Percentiles rank a stretch among this genome's conserved stretches.
phyloP scores from a whole-genome alignment of 1,284 basidiomycete species.

The Rhodotorula sp. region DNA sequence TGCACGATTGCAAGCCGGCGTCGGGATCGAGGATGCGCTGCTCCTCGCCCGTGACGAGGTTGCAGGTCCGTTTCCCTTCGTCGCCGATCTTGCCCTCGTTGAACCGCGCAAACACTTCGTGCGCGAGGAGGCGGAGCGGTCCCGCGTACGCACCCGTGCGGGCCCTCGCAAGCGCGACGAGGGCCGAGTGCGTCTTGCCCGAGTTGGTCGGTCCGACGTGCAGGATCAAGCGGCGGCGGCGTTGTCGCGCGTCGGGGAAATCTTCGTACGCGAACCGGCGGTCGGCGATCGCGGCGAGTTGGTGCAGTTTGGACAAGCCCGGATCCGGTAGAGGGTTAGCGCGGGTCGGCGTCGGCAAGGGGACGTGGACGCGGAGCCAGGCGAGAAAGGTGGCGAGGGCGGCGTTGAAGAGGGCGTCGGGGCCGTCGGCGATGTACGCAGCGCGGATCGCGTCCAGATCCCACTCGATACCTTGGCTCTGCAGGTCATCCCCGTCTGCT shows the following conservation, averaged over 20 bases:
- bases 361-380: slow-evolving; percentile 8
- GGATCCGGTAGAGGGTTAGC: neutral
- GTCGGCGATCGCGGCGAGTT: slow-evolving; percentile 50
- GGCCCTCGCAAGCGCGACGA: slow-evolving; percentile 79
- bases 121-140: slow-evolving; percentile 85
- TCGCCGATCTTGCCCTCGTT: slow-evolving; percentile 77
- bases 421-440: slow-evolving; percentile 18
- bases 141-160: slow-evolving; percentile 79
- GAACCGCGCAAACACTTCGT: slow-evolving; percentile 90
- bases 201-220: slow-evolving; percentile 98
- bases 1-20: slow-evolving; percentile 70
- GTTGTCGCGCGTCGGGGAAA: slow-evolving; percentile 52
- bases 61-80: slow-evolving; percentile 62
- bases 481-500: neutral
- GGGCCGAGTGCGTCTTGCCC: slow-evolving; percentile 91
- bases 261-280: slow-evolving; percentile 47
- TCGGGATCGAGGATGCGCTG: slow-evolving; percentile 64
- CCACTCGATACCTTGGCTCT: neutral
- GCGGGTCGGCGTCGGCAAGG: neutral
- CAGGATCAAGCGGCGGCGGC: slow-evolving; percentile 78
- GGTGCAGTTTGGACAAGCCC: slow-evolving; percentile 39
- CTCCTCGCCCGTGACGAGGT: slow-evolving; percentile 91
- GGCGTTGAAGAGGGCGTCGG: slow-evolving; percentile 12
- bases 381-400: slow-evolving; percentile 26
- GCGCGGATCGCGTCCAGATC: slow-evolving; percentile 19